A percentile compares a stretch with the other conserved stretches of the same genome.
Conservation (phyloP, 495 filamentous ascomycete species). For the Polyplosphaeria fusca region DNA sequence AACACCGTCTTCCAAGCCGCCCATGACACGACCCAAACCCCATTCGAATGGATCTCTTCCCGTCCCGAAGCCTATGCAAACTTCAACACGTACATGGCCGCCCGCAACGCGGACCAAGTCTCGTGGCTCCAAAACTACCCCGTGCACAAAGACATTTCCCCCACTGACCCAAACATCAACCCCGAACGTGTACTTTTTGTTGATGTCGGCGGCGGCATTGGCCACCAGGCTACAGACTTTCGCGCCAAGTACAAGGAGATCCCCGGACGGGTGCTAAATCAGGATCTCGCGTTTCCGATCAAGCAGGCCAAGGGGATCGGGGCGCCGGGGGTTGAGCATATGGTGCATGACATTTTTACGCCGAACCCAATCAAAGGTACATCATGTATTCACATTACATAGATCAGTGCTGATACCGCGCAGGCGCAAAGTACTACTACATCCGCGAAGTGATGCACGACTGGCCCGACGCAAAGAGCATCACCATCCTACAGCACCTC, state of each 20-base stretch:
- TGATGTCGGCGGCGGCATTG: constrained; percentile 7
- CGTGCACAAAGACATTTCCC: background rate
- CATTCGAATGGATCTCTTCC: background rate
- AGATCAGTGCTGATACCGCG: too few species aligned
- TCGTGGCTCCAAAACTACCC: background rate
- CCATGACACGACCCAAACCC: background rate
- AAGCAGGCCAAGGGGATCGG: background rate
- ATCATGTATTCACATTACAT: background rate
- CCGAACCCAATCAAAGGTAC: background rate
- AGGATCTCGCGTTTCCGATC: background rate
- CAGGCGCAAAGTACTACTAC: constrained; percentile 48
- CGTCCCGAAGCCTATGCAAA: background rate
- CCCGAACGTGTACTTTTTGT: background rate
- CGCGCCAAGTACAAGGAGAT: background rate
- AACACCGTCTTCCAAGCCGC: background rate
- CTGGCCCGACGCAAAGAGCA: constrained; percentile 43
- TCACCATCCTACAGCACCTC: constrained; percentile 42
- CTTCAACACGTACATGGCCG: constrained; percentile 9
- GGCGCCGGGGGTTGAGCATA: background rate
- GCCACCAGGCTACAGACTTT: background rate
- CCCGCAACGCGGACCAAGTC: background rate
- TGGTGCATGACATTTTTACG: constrained; percentile 3
- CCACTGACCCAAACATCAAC: background rate
- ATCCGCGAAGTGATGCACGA: constrained; percentile 50
- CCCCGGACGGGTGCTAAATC: background rate